A percentile compares a stretch with the other conserved stretches of the same genome.
phyloP scores from a whole-genome alignment of 345 rosid genomes.

The Populus pruinosa region DNA sequence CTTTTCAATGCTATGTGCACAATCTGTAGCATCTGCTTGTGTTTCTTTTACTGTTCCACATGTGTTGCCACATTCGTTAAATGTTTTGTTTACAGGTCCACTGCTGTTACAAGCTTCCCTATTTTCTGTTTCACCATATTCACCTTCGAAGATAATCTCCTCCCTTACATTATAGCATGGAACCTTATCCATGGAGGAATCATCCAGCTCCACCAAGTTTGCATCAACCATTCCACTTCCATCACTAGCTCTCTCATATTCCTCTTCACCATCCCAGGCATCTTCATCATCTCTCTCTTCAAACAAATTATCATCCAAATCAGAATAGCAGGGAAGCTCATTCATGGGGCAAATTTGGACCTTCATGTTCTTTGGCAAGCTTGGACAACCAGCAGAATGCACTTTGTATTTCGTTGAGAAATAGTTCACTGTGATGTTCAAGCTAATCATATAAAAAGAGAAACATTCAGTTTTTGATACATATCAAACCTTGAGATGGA shows the following conservation, averaged over 20 bases:
- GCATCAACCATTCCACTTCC: background rate
- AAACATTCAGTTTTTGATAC: slow-evolving; percentile 9
- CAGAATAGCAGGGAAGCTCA: slow-evolving; percentile 65
- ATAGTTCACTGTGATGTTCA: slow-evolving; percentile 68
- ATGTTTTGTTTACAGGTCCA: slow-evolving; percentile 16
- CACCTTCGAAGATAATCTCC: background rate
- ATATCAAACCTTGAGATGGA: background rate
- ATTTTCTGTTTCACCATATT: slow-evolving; percentile 3
- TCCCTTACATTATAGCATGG: background rate
- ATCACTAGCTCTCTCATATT: background rate
- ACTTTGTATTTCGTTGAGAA: slow-evolving; percentile 75
- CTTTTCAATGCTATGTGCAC: slow-evolving; percentile 3
- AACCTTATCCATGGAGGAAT: background rate
- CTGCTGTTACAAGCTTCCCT: slow-evolving; percentile 8
- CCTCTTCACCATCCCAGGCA: background rate
- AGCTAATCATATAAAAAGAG: slow-evolving; percentile 35
- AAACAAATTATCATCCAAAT: slow-evolving; percentile 18
- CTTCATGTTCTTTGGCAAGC: slow-evolving; percentile 70
- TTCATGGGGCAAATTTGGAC: slow-evolving; percentile 57
- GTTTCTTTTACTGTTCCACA: background rate
- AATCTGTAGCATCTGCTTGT: slow-evolving; percentile 4
- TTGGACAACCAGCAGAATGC: slow-evolving; percentile 57
- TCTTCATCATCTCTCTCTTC: slow-evolving; percentile 30
- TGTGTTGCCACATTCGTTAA: background rate
- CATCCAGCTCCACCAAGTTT: background rate